A percentile compares a stretch with the other conserved stretches of the same genome.
Evolutionary conservation across 2,329 filamentous ascomycete species (phyloP).

Genomic region (Colletotrichum cordylinicola): DNA sequence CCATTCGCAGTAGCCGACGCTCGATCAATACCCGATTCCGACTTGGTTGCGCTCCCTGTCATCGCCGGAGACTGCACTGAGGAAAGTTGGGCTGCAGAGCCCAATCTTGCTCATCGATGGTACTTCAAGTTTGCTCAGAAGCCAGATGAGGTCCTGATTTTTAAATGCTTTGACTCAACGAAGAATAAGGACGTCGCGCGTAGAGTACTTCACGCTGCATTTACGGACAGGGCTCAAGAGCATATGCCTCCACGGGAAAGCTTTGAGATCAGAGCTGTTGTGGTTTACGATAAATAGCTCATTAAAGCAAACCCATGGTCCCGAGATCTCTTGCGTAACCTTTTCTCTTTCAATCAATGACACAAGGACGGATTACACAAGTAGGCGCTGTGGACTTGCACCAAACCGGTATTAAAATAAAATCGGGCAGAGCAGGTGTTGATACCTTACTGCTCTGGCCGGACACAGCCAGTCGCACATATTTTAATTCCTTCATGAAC

Average conservation of each 20-base stretch:
- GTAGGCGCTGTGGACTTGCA: background rate
- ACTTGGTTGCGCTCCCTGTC: slow-evolving; percentile 39
- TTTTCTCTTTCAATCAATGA: background rate
- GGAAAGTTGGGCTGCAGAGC: slow-evolving; percentile 42
- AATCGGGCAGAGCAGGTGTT: background rate
- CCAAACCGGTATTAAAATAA: no score
- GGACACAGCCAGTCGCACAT: background rate
- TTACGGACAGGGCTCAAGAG: slow-evolving; percentile 67
- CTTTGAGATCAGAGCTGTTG: background rate
- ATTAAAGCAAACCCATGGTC: background rate
- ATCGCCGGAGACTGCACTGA: slow-evolving; percentile 33
- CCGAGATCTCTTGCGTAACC: background rate
- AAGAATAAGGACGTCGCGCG: slow-evolving; percentile 54
- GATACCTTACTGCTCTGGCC: background rate
- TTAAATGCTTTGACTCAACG: slow-evolving; percentile 68
- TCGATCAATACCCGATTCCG: slow-evolving; percentile 37
- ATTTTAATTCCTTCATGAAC: background rate
- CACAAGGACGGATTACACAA: background rate
- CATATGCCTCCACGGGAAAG: slow-evolving; percentile 45
- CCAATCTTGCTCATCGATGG: slow-evolving; percentile 48
- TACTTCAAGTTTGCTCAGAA: slow-evolving; percentile 57
- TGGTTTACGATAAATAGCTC: background rate
- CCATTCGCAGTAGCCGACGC: slow-evolving; percentile 45
- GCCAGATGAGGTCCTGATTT: slow-evolving; percentile 59
- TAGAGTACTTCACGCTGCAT: slow-evolving; percentile 76